These are phyloP conservation scores for Prunus yedoensis DNA, from an alignment of 331 rosid species.

Conservation along the genomic window DNA sequence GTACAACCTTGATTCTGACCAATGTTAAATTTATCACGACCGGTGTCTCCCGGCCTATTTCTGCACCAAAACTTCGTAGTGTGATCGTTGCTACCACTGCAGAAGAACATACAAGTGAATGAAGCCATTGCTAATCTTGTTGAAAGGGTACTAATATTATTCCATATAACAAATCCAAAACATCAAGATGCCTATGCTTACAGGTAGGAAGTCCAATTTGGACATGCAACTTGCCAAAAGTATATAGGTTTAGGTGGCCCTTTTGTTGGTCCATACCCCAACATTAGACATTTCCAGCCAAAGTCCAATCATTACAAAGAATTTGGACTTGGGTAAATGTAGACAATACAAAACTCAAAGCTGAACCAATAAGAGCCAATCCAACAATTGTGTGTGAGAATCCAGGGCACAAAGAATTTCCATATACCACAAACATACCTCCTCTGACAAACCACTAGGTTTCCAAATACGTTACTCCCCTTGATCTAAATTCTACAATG, in stretches of 20 bases:
- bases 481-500: not conserved
- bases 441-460: not conserved
- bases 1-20: constrained; percentile 63
- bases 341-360: not conserved
- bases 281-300: not conserved
- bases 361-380: not conserved
- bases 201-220: not conserved
- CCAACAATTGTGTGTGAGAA: not conserved
- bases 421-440: not conserved
- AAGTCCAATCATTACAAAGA: not conserved
- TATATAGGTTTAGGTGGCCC: not conserved
- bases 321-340: not conserved
- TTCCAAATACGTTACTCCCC: not conserved
- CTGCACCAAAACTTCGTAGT: constrained; percentile 97
- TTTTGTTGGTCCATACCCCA: not conserved
- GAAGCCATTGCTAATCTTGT: constrained; percentile 11
- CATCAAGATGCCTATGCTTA: not conserved
- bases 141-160: not conserved
- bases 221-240: not conserved
- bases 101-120: constrained; percentile 31
- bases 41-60: constrained; percentile 95
- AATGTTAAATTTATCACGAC: constrained; percentile 72
- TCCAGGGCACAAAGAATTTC: not conserved
- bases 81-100: constrained; percentile 99
- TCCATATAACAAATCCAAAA: not conserved